Base-by-base conservation (phyloP, 2,329 filamentous ascomycete species). In the Zelopaecilomyces penicillatus region DNA sequence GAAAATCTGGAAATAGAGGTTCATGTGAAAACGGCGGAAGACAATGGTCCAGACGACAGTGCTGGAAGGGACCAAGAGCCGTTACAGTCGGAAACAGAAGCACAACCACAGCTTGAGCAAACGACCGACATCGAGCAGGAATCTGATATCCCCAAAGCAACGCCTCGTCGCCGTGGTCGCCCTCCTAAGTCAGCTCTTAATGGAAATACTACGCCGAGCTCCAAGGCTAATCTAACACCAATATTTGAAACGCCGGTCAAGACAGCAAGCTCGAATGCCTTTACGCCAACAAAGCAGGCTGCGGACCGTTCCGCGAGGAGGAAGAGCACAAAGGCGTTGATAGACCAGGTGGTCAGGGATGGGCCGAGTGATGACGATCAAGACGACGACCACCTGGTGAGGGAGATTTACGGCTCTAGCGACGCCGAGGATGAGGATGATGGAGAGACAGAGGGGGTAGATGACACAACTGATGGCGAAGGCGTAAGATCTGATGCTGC, bases 221-320 rank as follows among this genome's bases (percentile, higher is more conserved):
- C 61, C n/a, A 54, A 49, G 10, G 59, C 61, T 4, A 35, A 27
- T 19, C 28, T 42, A 9, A 61, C 59, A 4, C 52, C 57, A 29
- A 49, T 54, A 4, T 58, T 65, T 5, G 55, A 60, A 39, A 74
- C 72, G 0, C 70, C 71, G 0, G 55, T 62, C 9, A 71, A 62
- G 44, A 48, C 54, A 4, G 55, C 50, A 26, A 57, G 58, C 8
- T 42, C 56, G 26, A 67, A 58, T 32, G 66, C 63, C 5, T 57
- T 67, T 31, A 87, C 83, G 1, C 83, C 86, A 0, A 76, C 78
- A 33, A 75, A 80, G 52, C 72, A 76, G 36, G 85, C 87, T 51
- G 85, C 85, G 19, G 88, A 96, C 65, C 81, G 85, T 40, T 96
- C 90, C 5, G 91, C 90, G 2, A 80, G 85, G 56, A 82, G 82